phyloP scores from a whole-genome alignment of 345 rosid genomes.

The Lepidium aucheri region DNA sequence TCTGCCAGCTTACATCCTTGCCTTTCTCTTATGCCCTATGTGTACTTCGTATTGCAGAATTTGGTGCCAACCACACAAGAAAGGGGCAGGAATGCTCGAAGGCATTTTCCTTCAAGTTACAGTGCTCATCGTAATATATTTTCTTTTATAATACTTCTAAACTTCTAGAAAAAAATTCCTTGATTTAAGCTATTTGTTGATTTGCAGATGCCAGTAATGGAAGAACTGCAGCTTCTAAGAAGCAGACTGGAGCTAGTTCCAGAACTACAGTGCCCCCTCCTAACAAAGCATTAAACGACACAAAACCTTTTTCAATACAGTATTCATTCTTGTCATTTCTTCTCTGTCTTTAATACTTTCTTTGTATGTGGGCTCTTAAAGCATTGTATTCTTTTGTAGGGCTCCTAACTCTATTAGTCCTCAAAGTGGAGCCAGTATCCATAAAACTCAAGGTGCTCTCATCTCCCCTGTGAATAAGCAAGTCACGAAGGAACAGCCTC shows the following conservation, averaged over 20 bases:
- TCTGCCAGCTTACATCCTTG: not conserved
- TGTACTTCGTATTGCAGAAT: constrained; percentile 30
- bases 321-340: constrained; percentile 22
- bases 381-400: constrained; percentile 24
- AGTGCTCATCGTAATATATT: constrained; percentile 27
- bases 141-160: not conserved
- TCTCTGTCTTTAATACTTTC: not conserved
- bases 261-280: constrained; percentile 22
- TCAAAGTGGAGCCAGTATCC: constrained; percentile 28
- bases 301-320: constrained; percentile 34
- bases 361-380: not conserved
- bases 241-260: constrained; percentile 46
- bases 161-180: not conserved
- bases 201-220: constrained; percentile 43
- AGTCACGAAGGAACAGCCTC: constrained; percentile 14
- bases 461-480: constrained; percentile 21
- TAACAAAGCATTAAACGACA: constrained; percentile 32
- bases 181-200: not conserved
- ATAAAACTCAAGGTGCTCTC: constrained; percentile 14
- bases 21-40: not conserved
- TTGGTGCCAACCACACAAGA: constrained; percentile 26
- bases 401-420: constrained; percentile 29
- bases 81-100: constrained; percentile 41
- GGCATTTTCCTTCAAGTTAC: constrained; percentile 35
- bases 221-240: constrained; percentile 35